Conservation (phyloP, 2,329 filamentous ascomycete species). For the Penicillium sp. region DNA sequence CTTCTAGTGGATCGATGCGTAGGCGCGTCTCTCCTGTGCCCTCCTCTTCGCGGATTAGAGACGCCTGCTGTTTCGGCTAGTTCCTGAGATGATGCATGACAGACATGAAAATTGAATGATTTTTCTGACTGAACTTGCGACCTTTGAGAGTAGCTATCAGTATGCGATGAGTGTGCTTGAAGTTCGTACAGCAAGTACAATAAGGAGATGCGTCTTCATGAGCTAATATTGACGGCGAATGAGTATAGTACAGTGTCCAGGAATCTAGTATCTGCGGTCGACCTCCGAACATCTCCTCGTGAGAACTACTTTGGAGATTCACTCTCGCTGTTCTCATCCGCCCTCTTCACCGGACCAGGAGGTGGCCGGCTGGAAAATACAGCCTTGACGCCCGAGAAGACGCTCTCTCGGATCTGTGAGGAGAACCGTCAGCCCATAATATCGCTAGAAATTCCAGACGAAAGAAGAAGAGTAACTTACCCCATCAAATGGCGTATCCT, state of each 20-base stretch:
- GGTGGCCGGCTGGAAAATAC: slow-evolving; percentile 38
- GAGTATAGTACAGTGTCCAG: slow-evolving; percentile 12
- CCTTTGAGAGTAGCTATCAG: not conserved
- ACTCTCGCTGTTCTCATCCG: slow-evolving; percentile 21
- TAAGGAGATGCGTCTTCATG: not conserved
- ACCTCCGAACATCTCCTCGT: not conserved
- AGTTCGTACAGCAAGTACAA: no score
- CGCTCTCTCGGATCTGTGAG: slow-evolving; percentile 35
- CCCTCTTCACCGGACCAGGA: slow-evolving; percentile 28
- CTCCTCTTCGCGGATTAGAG: slow-evolving; percentile 20
- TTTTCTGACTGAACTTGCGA: slow-evolving; percentile 2
- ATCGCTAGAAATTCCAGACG: not conserved
- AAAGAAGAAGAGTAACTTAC: slow-evolving; percentile 29
- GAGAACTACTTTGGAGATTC: slow-evolving; percentile 1
- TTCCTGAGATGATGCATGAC: slow-evolving; percentile 28
- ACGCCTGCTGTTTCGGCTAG: slow-evolving; percentile 22
- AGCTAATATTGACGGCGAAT: not conserved
- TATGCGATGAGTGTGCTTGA: no score
- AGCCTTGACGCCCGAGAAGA: slow-evolving; percentile 36
- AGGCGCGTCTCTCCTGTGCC: not conserved
- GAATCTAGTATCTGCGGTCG: not conserved
- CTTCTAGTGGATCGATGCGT: not conserved
- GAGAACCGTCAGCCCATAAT: slow-evolving; percentile 3
- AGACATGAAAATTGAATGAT: slow-evolving; percentile 30
- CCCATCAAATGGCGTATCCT: slow-evolving; percentile 43